phyloP scores from a whole-genome alignment of 2,329 filamentous ascomycete genomes.

The Pseudopyricularia cyperi region DNA sequence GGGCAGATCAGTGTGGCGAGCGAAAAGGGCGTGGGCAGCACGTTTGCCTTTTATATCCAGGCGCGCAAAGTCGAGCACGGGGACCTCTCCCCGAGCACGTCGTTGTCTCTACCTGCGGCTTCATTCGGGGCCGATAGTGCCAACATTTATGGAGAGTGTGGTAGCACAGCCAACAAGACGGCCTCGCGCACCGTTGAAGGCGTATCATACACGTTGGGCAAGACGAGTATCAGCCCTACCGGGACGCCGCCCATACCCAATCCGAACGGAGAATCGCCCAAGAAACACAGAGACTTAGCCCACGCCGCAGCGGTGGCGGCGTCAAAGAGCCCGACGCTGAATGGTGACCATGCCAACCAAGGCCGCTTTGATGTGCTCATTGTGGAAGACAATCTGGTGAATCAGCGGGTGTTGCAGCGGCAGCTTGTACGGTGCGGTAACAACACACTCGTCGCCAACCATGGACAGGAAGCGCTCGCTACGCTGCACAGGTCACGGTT shows the following conservation, averaged over 20 bases:
- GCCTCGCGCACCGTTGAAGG: constrained; percentile 1
- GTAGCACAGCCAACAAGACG: neutral
- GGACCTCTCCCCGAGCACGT: neutral
- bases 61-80: constrained; percentile 25
- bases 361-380: constrained; percentile 33
- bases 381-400: constrained; percentile 49
- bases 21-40: constrained; percentile 56
- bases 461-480: constrained; percentile 42
- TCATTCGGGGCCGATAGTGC: neutral
- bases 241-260: constrained; percentile 23
- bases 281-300: neutral
- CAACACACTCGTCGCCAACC: constrained; percentile 38
- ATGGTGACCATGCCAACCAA: neutral
- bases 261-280: neutral
- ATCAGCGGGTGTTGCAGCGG: constrained; percentile 41
- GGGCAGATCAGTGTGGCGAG: constrained; percentile 66
- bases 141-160: neutral
- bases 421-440: constrained; percentile 36
- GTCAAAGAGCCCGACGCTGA: neutral
- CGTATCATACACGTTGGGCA: constrained; percentile 3
- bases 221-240: constrained; percentile 8
- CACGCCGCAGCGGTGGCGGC: neutral
- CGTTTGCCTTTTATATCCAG: constrained; percentile 64
- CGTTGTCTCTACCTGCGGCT: neutral
- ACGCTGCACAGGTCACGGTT: constrained; percentile 22